Evolutionary conservation across 352 stramenopile species (phyloP).

Genomic region (Halophytophthora batemanensis): DNA sequence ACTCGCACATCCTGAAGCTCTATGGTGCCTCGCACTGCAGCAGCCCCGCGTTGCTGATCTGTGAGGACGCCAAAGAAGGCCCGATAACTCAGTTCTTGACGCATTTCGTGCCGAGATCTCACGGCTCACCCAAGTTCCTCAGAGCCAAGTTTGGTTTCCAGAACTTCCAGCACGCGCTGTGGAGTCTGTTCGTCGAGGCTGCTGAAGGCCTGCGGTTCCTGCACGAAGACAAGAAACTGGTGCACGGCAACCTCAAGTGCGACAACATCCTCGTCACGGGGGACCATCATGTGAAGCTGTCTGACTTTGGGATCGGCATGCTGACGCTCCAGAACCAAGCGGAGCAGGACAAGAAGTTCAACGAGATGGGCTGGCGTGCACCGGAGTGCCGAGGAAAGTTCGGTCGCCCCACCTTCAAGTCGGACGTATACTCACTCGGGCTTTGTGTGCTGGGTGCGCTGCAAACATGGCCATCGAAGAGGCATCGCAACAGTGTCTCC

Average conservation of each 20-base stretch:
- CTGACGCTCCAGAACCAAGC: no score
- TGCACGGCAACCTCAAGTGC: not conserved
- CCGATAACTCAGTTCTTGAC: no score
- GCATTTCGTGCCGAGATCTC: no score
- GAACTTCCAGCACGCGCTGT: not conserved
- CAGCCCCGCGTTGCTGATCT: slow-evolving; percentile 16
- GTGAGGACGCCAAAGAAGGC: slow-evolving; percentile 10
- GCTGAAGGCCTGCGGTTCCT: not conserved
- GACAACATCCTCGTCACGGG: not conserved
- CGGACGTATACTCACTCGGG: no score
- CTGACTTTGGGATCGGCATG: not conserved
- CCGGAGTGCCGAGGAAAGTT: not conserved
- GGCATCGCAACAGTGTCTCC: no score
- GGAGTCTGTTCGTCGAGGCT: not conserved
- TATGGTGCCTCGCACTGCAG: slow-evolving; percentile 24
- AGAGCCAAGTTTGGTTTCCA: no score
- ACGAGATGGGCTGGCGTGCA: not conserved
- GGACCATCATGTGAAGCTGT: not conserved
- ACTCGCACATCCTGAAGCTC: slow-evolving; percentile 19
- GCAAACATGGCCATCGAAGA: no score
- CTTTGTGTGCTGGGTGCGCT: not conserved
- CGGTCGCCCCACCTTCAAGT: not conserved
- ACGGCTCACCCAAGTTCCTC: no score
- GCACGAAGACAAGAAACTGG: not conserved
- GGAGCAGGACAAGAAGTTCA: not conserved